Conservation (phyloP, 371 early-diverging fungal species). For the Scutellospora calospora region DNA sequence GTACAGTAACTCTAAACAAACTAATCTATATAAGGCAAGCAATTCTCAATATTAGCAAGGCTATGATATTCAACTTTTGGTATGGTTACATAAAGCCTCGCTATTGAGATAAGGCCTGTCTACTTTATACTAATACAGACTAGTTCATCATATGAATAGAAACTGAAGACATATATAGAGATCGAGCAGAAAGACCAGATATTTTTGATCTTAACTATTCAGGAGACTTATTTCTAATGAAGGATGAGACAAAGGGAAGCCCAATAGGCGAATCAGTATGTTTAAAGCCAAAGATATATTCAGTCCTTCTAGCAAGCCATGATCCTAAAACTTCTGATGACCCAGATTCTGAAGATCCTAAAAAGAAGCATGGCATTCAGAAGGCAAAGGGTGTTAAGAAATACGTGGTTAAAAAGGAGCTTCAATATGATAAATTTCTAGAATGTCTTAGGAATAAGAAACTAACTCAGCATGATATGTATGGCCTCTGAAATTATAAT, state of each 20-base stretch:
- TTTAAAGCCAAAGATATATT: slow-evolving; percentile 40
- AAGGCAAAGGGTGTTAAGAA: slow-evolving; percentile 40
- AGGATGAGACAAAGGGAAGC: slow-evolving; percentile 7
- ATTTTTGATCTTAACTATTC: slow-evolving; percentile 8
- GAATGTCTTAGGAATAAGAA: slow-evolving; percentile 29
- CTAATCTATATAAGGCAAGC: neutral
- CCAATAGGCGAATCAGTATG: slow-evolving; percentile 29
- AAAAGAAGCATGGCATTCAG: slow-evolving; percentile 7
- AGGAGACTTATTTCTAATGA: slow-evolving; percentile 33
- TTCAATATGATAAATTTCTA: slow-evolving; percentile 36
- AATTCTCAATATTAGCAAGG: slow-evolving; percentile 13
- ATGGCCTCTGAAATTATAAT: slow-evolving; percentile 8
- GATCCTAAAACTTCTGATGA: slow-evolving; percentile 23
- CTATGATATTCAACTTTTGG: slow-evolving; percentile 32
- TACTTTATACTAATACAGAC: slow-evolving; percentile 40
- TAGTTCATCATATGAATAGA: slow-evolving; percentile 12
- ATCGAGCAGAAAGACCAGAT: neutral
- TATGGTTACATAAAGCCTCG: slow-evolving; percentile 26
- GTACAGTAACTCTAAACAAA: slow-evolving; percentile 1
- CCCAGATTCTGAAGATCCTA: slow-evolving; percentile 7
- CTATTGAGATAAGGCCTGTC: slow-evolving; percentile 32
- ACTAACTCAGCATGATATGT: slow-evolving; percentile 36
- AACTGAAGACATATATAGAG: slow-evolving; percentile 19
- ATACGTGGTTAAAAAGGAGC: slow-evolving; percentile 27
- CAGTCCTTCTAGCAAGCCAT: slow-evolving; percentile 27